Evolutionary conservation across 371 early-diverging fungal species (phyloP), one percentile per base, ranked within the genome.

Genomic region (Syncephalis plumigaleata): DNA sequence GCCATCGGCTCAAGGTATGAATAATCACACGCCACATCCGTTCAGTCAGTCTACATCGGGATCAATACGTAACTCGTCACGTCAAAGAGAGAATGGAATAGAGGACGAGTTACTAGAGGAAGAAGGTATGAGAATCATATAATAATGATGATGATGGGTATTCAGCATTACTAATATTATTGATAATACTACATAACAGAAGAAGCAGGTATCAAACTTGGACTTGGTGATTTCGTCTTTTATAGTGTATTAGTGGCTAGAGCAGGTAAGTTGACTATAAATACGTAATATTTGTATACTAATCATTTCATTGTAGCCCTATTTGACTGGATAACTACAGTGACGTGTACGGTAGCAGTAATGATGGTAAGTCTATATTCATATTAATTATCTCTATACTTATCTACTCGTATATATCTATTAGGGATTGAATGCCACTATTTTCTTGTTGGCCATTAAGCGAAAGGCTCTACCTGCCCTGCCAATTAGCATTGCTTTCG

Each of bases 221-320:
- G 90, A 3, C 55, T 89, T 40, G 90, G 90, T 16, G 90, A 89
- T 55, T 89, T 89, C 68, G 87, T 89, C 8, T 89, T 89, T 55
- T 89, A 87, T 55, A 78, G 79, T 59, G 87, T 89, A 8, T 60
- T 89, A 47, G 71, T 86, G 47, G 81, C 82, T 3, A 61, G 83
- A 46, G 87, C 90, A 57, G 77, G 79, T 78, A 65, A 60, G 45
- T 48, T 37, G 20, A n/a, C n/a, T n/a, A n/a, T 24, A 13, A 43
- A 46, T 15, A 27, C 9, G 15, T 37, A 2, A n/a, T 45, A 36
- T 26, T 9, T 1, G 43, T 48, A 42, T 40, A 16, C 25, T 44
- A 17, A 7, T 27, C 18, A n/a, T 20, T 25, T 3, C 27, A n/a
- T n/a, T 46, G 2, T 52, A 73, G 85, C 89, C 5, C 65, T 81